Percentiles rank a stretch among this genome's conserved stretches.
phyloP scores from a whole-genome alignment of 1,139 yeast species.

The Meyerozyma carpophila region DNA sequence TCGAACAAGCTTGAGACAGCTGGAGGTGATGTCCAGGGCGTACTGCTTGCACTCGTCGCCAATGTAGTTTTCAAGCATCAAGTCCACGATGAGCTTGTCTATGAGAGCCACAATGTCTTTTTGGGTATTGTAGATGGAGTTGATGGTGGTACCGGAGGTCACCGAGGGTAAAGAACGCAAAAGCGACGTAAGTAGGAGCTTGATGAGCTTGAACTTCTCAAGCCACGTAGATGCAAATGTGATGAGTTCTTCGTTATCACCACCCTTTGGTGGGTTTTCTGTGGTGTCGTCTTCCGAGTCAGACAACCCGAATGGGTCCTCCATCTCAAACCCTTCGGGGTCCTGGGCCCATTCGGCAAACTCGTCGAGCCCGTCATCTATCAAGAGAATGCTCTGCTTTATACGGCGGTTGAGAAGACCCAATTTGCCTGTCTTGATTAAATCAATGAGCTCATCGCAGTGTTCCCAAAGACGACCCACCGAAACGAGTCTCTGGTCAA shows the following conservation, averaged over 20 bases:
- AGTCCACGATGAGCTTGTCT: conserved; percentile 44
- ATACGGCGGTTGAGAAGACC: conserved; percentile 45
- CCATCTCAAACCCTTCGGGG: conserved; percentile 42
- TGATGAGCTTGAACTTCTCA: conserved; percentile 49
- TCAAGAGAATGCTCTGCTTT: conserved; percentile 38
- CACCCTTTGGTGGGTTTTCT: conserved; percentile 14
- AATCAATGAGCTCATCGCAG: conserved; percentile 41
- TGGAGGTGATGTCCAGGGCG: conserved; percentile 20
- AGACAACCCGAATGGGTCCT: conserved; percentile 37
- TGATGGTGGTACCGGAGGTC: conserved; percentile 29
- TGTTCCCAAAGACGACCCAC: conserved; percentile 64
- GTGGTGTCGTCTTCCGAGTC: conserved; percentile 22
- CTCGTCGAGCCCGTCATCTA: conserved; percentile 63
- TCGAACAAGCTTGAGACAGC: conserved; percentile 26
- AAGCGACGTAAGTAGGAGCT: conserved; percentile 48
- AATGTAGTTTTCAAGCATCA: conserved; percentile 40
- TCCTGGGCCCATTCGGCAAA: conserved; percentile 61
- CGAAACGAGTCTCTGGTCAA: conserved; percentile 43
- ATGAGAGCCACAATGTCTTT: conserved; percentile 26
- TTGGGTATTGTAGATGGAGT: conserved; percentile 29
- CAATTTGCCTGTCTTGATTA: conserved; percentile 44
- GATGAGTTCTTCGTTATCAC: conserved; percentile 21
- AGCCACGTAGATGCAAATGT: conserved; percentile 45
- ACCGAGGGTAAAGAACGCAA: conserved; percentile 48
- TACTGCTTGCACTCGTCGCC: conserved; percentile 24